phyloP scores from a whole-genome alignment of 805 yeast genomes.

The Torulaspora gathmanii region DNA sequence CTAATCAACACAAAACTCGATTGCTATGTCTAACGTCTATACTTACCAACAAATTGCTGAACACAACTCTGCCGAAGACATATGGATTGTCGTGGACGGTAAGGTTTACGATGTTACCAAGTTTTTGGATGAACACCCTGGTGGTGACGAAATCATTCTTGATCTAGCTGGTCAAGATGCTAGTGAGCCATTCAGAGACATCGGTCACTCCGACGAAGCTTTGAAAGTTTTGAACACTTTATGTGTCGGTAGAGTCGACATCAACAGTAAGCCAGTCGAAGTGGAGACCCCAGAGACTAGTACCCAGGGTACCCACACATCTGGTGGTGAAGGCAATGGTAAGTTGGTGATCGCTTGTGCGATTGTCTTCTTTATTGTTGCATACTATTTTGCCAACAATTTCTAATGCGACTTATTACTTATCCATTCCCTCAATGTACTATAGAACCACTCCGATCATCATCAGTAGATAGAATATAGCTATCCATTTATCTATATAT shows the following conservation, averaged over 20 bases:
- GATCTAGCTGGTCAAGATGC: constrained; percentile 84
- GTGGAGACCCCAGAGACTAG: constrained; percentile 35
- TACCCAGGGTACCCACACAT: constrained; percentile 35
- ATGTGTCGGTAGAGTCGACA: constrained; percentile 76
- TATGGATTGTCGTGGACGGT: constrained; percentile 81
- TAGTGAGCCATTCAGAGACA: constrained; percentile 78
- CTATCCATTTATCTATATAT: constrained; percentile 7
- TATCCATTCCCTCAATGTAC: not conserved
- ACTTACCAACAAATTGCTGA: constrained; percentile 63
- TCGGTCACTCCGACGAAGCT: constrained; percentile 98
- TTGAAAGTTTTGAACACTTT: constrained; percentile 64
- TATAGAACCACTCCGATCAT: not conserved
- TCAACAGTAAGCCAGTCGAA: constrained; percentile 42
- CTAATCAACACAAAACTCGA: not conserved
- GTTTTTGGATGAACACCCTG: constrained; percentile 55
- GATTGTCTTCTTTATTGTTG: constrained; percentile 37
- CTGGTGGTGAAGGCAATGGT: constrained; percentile 63
- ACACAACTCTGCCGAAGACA: constrained; percentile 70
- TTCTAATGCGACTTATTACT: not conserved
- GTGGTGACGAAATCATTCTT: constrained; percentile 76
- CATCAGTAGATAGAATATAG: constrained; percentile 6
- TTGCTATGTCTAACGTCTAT: constrained; percentile 45
- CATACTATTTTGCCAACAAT: constrained; percentile 24
- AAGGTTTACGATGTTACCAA: constrained; percentile 80
- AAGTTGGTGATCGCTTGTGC: constrained; percentile 81